These are phyloP conservation scores for Chlamydomonas eustigma DNA, from an alignment of 139 green algal genomes.

Conservation along the genomic window DNA sequence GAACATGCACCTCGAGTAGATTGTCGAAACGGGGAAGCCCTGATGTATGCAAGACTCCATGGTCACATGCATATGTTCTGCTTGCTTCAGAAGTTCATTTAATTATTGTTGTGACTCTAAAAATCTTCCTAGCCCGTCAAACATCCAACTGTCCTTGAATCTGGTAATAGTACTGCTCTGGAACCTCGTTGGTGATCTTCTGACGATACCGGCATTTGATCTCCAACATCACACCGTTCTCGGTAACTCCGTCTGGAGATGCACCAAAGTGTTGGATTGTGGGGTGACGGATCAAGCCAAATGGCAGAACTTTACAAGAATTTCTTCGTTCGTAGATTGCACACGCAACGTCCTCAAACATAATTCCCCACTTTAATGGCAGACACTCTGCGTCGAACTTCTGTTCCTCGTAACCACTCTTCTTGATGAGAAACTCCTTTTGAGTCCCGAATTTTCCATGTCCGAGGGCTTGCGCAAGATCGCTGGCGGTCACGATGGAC, in stretches of 20 bases:
- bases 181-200: constrained; percentile 15
- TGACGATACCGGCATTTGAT: constrained; percentile 28
- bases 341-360: constrained; percentile 18
- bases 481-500: constrained; percentile 16
- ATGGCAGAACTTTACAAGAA: constrained; percentile 1
- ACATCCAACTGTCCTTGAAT: constrained; percentile 28
- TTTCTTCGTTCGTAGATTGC: neutral
- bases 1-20: too few species aligned
- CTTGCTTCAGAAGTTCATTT: too few species aligned
- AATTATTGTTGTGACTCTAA: too few species aligned
- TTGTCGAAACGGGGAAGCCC: too few species aligned
- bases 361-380: constrained; percentile 18
- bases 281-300: constrained; percentile 15
- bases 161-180: constrained; percentile 17
- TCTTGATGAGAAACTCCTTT: constrained; percentile 14
- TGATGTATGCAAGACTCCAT: too few species aligned
- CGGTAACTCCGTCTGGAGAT: constrained; percentile 25
- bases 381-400: neutral
- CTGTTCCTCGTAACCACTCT: neutral
- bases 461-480: constrained; percentile 17
- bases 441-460: constrained; percentile 19
- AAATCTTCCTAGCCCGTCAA: too few species aligned
- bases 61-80: too few species aligned
- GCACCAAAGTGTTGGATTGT: constrained; percentile 1
- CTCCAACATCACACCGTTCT: constrained; percentile 28